Conservation (phyloP, 2,329 filamentous ascomycete species). For the Fusarium agapanthi region DNA sequence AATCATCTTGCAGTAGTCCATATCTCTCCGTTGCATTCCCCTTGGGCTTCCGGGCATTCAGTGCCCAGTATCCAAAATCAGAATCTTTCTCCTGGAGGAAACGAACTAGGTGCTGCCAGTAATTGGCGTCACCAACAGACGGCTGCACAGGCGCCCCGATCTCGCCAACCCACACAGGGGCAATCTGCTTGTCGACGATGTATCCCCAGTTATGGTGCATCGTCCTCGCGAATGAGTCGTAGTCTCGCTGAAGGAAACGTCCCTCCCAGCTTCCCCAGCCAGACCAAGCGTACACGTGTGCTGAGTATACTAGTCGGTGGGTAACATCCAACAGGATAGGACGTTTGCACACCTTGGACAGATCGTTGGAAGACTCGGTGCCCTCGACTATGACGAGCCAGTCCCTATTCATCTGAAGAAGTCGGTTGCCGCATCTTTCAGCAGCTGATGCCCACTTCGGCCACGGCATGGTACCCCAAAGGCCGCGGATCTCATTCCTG, state of each 20-base stretch:
- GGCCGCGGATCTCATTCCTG: slow-evolving; percentile 73
- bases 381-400: slow-evolving; percentile 76
- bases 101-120: slow-evolving; percentile 70
- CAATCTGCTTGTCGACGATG: slow-evolving; percentile 56
- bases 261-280: slow-evolving; percentile 71
- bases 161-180: slow-evolving; percentile 75
- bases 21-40: slow-evolving; percentile 67
- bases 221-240: slow-evolving; percentile 67
- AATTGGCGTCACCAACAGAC: slow-evolving; percentile 66
- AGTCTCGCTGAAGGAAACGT: slow-evolving; percentile 67
- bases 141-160: slow-evolving; percentile 67
- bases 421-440: slow-evolving; percentile 68
- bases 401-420: slow-evolving; percentile 66
- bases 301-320: slow-evolving; percentile 70
- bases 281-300: slow-evolving; percentile 75
- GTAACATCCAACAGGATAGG: slow-evolving; percentile 66
- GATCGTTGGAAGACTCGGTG: slow-evolving; percentile 72
- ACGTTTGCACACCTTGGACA: slow-evolving; percentile 62
- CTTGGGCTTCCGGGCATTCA: slow-evolving; percentile 72
- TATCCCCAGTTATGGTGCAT: slow-evolving; percentile 75
- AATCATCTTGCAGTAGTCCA: slow-evolving; percentile 69
- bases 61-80: slow-evolving; percentile 76
- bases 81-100: slow-evolving; percentile 67
- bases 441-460: slow-evolving; percentile 69
- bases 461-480: slow-evolving; percentile 77